Base-by-base conservation (phyloP, 257 asterid genomes). In the Buddleja alternifolia region DNA sequence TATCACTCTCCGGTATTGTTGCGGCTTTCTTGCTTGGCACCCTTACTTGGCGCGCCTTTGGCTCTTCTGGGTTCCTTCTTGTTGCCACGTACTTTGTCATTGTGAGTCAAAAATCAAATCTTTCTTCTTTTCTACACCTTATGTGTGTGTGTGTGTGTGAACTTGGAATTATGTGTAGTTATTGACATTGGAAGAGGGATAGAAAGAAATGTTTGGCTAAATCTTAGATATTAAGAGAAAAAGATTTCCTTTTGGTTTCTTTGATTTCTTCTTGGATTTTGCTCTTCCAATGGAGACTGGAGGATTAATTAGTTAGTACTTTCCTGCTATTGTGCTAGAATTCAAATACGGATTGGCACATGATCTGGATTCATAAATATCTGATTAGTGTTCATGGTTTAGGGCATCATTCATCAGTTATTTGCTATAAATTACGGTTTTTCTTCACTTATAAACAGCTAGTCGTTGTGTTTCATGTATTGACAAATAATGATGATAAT, bases 1-100 rank as follows among this genome's bases (percentile, higher is more conserved):
- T 94, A 62, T 94, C 99, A n/a, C 52, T 77, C n/a, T 69, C 95
- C 20, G 99, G 97, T 70, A 74, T 89, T 56, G 82, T 44, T 2
- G 81, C 99, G 40, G 96, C 99, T 47, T 94, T 90, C 89, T 82
- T 87, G 83, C 96, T 94, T n/a, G 99, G 96, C 0, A 77, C 85
- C 46, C 96, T 91, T 53, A 85, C 99, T 59, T 94, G 97, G 99
- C 87, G 97, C 41, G 95, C 97, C 59, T 91, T 94, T 80, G 85
- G 83, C 16, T 75, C 81, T 19, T 70, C 88, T 36, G 97, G 96
- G 7, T 94, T 88, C 78, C 84, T 94, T 67, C 89, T 94, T 55
- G 97, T 89, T 6, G 96, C 97, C 65, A 55, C 88, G 0, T 91
- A 94, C 77, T 94, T 94, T 51, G 75, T 94, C 60, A 75, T 87